Evolutionary conservation across 805 yeast genomes (phyloP).

Genomic region (Candida stauntonica): DNA sequence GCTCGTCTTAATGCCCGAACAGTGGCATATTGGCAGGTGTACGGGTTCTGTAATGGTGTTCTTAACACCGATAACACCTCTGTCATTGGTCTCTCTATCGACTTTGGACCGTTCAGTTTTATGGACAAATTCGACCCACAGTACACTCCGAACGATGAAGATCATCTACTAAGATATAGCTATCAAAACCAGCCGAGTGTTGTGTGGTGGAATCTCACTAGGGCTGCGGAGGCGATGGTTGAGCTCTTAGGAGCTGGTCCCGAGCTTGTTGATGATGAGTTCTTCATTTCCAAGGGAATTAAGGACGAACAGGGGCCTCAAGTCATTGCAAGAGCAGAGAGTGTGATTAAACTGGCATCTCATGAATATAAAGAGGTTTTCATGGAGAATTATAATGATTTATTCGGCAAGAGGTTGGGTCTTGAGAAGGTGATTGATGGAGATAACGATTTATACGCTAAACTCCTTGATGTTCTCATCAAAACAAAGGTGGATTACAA

Average conservation of each 20-base stretch:
- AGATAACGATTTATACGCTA: conserved; percentile 31
- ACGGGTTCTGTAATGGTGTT: conserved; percentile 93
- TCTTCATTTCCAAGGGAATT: conserved; percentile 38
- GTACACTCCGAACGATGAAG: conserved; percentile 90
- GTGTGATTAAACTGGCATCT: conserved; percentile 58
- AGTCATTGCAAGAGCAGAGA: conserved; percentile 57
- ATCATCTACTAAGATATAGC: conserved; percentile 63
- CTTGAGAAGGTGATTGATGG: conserved; percentile 39
- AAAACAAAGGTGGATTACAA: conserved; percentile 73
- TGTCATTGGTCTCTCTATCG: conserved; percentile 80
- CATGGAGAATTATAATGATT: conserved; percentile 49
- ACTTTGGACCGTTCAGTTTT: conserved; percentile 92
- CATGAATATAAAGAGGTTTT: conserved; percentile 62
- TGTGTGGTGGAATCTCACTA: conserved; percentile 89
- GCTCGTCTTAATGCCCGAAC: conserved; percentile 69
- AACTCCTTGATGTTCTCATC: conserved; percentile 53
- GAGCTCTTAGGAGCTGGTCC: conserved; percentile 75
- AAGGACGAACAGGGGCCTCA: conserved; percentile 42
- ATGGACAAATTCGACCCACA: conserved; percentile 80
- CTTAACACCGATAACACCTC: conserved; percentile 93
- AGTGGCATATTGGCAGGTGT: conserved; percentile 83
- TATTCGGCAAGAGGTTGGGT: conserved; percentile 69
- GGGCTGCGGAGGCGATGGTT: conserved; percentile 80
- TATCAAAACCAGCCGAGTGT: conserved; percentile 81
- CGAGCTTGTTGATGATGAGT: conserved; percentile 40